Base-by-base conservation (phyloP, 768 basidiomycete species). In the Megacollybia marginata region DNA sequence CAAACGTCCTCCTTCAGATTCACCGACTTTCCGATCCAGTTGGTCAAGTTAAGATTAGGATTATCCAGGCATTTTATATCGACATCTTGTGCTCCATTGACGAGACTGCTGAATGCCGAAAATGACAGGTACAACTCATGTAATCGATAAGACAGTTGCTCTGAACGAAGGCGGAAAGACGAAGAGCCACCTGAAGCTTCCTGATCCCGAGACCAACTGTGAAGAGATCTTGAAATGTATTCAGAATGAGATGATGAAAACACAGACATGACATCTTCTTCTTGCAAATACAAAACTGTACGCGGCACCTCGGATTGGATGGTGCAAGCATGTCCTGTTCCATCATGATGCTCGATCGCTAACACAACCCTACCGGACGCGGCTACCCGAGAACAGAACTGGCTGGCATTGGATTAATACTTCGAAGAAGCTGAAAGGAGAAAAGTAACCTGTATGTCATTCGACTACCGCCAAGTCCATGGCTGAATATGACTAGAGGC, bases 401-500 rank as follows among this genome's bases (percentile, higher is more conserved):
- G 85, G 52, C 85, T 84, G 47, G 20, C 45, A 9, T 34, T 20
- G 16, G 44, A 33, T 54, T 11, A 51, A 6, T 28, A 6, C 23
- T 3, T 28, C 32, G 48, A 40, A 47, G 18, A 15, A 19, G 35
- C 12, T 13, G 28, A 33, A 13, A 4, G 31, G 6, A 16, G 46
- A 28, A 44, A 43, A 46, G 48, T 40, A 35, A 77, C 79, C 81
- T 85, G 57, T 92, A 91, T 1, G 80, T 76, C 0, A 81, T 86
- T 18, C 82, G 69, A 40, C 76, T 80, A 4, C 89, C 90, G 16
- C 80, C 84, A 18, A 92, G 76, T 16, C 91, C 91, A 68, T 92
- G 91, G 9, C 85, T 88, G 65, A 92, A 92, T 36, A 93, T 74
- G 31, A 91, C 78, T 31, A 93, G 73, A 0, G 88, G 87, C 87